phyloP scores from a whole-genome alignment of 768 basidiomycete genomes.

The Boletus tylopilopsis region DNA sequence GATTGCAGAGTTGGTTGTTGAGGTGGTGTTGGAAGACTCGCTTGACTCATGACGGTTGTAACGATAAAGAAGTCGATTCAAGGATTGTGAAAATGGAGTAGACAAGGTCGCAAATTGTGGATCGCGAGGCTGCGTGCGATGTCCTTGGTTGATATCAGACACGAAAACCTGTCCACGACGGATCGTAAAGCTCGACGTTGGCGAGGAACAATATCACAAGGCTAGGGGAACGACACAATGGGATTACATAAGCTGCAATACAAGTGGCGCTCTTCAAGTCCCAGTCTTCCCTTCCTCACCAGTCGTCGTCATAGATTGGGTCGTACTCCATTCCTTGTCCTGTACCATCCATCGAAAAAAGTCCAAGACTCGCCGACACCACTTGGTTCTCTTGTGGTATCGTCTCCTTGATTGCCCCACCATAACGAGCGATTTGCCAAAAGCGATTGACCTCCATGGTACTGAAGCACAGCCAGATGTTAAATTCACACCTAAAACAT shows the following conservation, averaged over 20 bases:
- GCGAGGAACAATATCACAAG: no score
- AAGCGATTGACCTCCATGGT: background rate
- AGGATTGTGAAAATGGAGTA: background rate
- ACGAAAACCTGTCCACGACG: background rate
- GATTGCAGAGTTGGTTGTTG: slow-evolving; percentile 15
- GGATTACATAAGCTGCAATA: slow-evolving; percentile 2
- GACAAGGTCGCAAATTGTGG: background rate
- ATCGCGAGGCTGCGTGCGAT: background rate
- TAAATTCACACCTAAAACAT: background rate
- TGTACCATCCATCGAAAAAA: no score
- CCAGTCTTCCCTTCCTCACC: no score
- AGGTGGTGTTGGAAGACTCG: slow-evolving; percentile 22
- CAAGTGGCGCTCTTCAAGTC: no score
- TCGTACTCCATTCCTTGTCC: no score
- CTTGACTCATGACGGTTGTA: slow-evolving; percentile 22
- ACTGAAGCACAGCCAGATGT: background rate
- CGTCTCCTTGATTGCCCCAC: background rate
- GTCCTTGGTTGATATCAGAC: background rate
- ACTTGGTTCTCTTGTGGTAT: no score
- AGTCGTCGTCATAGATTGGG: no score
- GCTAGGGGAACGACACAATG: background rate
- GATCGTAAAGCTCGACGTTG: background rate
- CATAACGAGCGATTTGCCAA: background rate
- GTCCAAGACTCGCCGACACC: no score
- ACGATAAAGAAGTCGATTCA: background rate